phyloP scores from a whole-genome alignment of 2,329 filamentous ascomycete genomes.

The Aureobasidium subglaciale region DNA sequence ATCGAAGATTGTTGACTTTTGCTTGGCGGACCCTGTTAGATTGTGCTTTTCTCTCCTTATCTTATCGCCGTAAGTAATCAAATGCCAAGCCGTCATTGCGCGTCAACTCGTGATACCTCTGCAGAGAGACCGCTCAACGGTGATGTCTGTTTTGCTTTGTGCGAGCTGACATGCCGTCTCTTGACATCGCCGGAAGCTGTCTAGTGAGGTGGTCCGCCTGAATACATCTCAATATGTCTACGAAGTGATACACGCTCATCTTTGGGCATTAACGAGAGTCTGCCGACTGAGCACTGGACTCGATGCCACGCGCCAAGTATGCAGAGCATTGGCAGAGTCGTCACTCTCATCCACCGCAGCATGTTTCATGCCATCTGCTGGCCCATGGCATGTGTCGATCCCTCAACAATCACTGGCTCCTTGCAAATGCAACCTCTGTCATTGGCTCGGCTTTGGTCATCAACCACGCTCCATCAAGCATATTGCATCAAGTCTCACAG shows the following conservation, averaged over 20 bases:
- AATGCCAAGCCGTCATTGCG: background rate
- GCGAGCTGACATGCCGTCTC: too few relatives aligned
- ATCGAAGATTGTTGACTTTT: conserved; percentile 7
- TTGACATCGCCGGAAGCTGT: too few relatives aligned
- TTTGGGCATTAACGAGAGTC: too few relatives aligned
- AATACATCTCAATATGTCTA: too few relatives aligned
- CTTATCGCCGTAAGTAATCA: background rate
- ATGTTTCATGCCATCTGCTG: background rate
- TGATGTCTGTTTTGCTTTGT: too few relatives aligned
- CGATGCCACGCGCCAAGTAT: background rate
- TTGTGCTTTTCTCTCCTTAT: conserved; percentile 4
- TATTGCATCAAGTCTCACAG: background rate
- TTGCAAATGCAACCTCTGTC: background rate
- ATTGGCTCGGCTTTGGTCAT: background rate
- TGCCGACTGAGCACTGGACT: too few relatives aligned
- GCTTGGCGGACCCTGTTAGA: conserved; percentile 9
- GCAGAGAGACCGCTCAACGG: too few relatives aligned
- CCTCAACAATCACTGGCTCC: background rate
- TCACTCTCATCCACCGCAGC: background rate
- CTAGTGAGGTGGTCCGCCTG: too few relatives aligned
- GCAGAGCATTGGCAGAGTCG: background rate
- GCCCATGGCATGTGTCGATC: background rate
- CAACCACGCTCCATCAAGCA: background rate
- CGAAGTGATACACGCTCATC: too few relatives aligned
- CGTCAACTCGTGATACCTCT: background rate